Percentiles rank a stretch among this genome's conserved stretches.
These are phyloP conservation scores for Aspergillus ellipticus DNA, from an alignment of 495 filamentous ascomycete species.

Conservation along the genomic window DNA sequence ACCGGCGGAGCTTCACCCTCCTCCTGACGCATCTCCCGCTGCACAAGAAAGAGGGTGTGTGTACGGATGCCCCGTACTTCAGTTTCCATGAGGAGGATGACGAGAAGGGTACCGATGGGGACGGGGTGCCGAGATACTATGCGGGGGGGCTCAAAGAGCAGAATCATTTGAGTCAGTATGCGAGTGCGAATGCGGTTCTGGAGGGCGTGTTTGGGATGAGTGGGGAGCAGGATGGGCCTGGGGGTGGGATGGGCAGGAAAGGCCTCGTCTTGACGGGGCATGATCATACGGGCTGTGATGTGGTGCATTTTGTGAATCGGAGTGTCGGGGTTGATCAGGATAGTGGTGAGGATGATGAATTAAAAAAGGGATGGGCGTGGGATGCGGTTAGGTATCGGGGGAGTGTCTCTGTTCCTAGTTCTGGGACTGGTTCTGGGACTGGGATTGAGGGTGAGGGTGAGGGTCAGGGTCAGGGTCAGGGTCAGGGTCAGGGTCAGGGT, in stretches of 20 bases:
- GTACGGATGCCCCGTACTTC: constrained; percentile 79
- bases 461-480: no score
- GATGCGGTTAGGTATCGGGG: not conserved
- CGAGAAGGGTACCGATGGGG: constrained; percentile 25
- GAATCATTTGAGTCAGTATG: constrained; percentile 74
- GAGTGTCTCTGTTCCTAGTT: not conserved
- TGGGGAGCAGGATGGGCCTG: constrained; percentile 48
- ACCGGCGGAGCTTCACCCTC: constrained; percentile 65
- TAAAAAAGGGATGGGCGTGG: constrained; percentile 6
- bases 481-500: not conserved
- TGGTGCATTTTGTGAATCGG: constrained; percentile 68
- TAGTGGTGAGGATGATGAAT: constrained; percentile 11
- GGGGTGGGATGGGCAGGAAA: constrained; percentile 57
- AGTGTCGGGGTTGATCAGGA: not conserved
- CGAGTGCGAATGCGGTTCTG: constrained; percentile 60
- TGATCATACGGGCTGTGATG: constrained; percentile 92
- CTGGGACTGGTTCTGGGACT: no score
- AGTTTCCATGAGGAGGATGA: constrained; percentile 58
- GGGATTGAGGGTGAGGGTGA: no score
- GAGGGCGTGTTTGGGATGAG: constrained; percentile 77
- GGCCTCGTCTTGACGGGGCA: constrained; percentile 86
- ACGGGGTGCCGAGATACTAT: constrained; percentile 27
- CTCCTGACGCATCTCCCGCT: constrained; percentile 90
- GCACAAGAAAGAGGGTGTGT: constrained; percentile 77
- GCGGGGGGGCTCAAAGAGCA: constrained; percentile 78